Evolutionary conservation across 495 filamentous ascomycete genomes (phyloP).

Genomic region (Aspergillus nidulans): DNA sequence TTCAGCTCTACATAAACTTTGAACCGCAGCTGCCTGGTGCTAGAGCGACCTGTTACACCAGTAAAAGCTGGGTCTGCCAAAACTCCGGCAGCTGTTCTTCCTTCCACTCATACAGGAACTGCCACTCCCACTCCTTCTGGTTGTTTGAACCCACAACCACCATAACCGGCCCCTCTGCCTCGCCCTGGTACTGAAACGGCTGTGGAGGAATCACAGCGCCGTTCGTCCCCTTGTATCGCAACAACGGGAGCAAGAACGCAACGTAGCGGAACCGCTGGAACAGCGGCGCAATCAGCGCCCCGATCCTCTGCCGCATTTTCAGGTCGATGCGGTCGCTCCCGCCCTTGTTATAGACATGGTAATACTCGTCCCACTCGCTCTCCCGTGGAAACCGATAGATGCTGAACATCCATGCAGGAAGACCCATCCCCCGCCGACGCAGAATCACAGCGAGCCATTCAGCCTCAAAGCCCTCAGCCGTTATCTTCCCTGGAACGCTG

Average conservation of each 20-base stretch:
- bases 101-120: conserved; percentile 8
- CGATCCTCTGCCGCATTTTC: not conserved
- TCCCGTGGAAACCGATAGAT: too few relatives aligned
- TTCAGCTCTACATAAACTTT: too few relatives aligned
- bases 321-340: not conserved
- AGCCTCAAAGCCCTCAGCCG: not conserved
- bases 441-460: conserved; percentile 3
- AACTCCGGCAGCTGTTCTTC: conserved; percentile 1
- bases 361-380: not conserved
- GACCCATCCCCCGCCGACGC: not conserved
- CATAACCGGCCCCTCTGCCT: not conserved
- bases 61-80: not conserved
- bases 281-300: not conserved
- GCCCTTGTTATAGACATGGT: not conserved
- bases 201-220: not conserved
- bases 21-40: too few relatives aligned
- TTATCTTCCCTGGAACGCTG: not conserved
- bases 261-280: conserved; percentile 5
- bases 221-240: not conserved
- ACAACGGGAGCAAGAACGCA: not conserved
- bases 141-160: not conserved
- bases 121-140: conserved; percentile 1
- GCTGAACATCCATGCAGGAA: not conserved
- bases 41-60: too few relatives aligned
- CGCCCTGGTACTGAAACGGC: conserved; percentile 3